Evolutionary conservation across 208 protist species (phyloP), one percentile per base, ranked within the genome.

Genomic region (Leishmania arabica): DNA sequence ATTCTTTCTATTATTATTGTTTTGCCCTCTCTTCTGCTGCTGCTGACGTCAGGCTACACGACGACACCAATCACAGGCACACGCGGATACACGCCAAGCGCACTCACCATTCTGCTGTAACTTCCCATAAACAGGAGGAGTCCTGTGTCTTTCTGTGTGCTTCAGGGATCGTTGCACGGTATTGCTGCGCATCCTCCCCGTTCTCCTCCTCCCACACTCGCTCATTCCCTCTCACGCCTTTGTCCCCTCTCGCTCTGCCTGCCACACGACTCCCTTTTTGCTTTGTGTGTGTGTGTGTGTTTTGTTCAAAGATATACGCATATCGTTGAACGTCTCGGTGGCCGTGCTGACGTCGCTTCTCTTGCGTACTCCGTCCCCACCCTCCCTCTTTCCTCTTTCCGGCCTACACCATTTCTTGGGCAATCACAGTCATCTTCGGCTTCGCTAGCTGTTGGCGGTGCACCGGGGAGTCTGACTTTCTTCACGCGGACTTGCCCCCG

Each of bases 71-170:
- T 31, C 45, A 21, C 45, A 53, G 42, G 27, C 45, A 34, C 68
- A 70, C 65, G 31, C 21, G 4, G 66, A 37, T 71, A 24, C 66
- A 47, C 21, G 40, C 66, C 66, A n/a, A 47, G 24, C 66, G 42
- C 17, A 71, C 24, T 9, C 17, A 13, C 66, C 3, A 42, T 24
- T 4, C 6, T n/a, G 66, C 40, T 71, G 5, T 31, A 15, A n/a
- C 17, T 17, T 24, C 9, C 34, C 66, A 9, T 47, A 45, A 47
- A 45, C 15, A 49, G 66, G 40, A 27, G 65, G 24, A 6, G 17
- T 47, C 17, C 7, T 76, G 47, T 37, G 72, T 40, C 19, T 53
- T 17, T 76, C 27, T 76, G 72, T 17, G 47, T 82, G n/a, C 42
- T 34, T 40, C 62, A 5, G 62, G 27, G 31, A 11, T 76, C 40